Percentiles rank a stretch among this genome's conserved stretches.
Evolutionary conservation across 305 asterid species (phyloP).

Genomic region (Solanum hybrid): DNA sequence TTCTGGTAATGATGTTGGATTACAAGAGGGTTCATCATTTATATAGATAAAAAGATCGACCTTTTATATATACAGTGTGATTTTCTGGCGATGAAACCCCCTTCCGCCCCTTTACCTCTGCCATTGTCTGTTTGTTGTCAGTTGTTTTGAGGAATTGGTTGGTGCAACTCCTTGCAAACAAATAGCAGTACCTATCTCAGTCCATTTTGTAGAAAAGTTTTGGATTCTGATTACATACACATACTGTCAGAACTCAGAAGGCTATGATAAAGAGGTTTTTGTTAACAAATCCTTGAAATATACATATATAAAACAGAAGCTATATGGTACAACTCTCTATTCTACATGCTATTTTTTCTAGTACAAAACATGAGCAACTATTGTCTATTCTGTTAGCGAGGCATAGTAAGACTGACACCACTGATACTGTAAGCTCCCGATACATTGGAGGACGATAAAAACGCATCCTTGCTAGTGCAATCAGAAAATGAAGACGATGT

Average conservation of each 20-base stretch:
- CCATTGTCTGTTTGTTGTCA: background rate
- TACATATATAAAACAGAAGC: background rate
- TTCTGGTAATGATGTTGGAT: background rate
- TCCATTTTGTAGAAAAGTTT: background rate
- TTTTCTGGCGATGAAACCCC: background rate
- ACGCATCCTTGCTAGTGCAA: slow-evolving; percentile 21
- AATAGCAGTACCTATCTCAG: background rate
- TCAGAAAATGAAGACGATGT: slow-evolving; percentile 26
- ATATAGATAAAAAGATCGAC: background rate
- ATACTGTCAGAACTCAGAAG: background rate
- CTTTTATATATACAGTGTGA: background rate
- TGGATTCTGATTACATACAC: background rate
- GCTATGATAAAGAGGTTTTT: background rate
- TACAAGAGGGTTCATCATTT: background rate
- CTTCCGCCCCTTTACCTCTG: background rate
- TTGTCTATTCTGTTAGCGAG: slow-evolving; percentile 57
- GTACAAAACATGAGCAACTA: slow-evolving; percentile 13
- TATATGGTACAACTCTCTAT: background rate
- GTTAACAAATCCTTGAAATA: background rate
- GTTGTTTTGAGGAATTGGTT: background rate
- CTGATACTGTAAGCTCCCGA: slow-evolving; percentile 49
- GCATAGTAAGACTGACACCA: slow-evolving; percentile 33
- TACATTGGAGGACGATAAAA: slow-evolving; percentile 25
- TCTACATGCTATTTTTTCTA: background rate
- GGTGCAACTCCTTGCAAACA: background rate